Conservation (phyloP, 1,284 basidiomycete genomes). For the Porodaedalea pini region DNA sequence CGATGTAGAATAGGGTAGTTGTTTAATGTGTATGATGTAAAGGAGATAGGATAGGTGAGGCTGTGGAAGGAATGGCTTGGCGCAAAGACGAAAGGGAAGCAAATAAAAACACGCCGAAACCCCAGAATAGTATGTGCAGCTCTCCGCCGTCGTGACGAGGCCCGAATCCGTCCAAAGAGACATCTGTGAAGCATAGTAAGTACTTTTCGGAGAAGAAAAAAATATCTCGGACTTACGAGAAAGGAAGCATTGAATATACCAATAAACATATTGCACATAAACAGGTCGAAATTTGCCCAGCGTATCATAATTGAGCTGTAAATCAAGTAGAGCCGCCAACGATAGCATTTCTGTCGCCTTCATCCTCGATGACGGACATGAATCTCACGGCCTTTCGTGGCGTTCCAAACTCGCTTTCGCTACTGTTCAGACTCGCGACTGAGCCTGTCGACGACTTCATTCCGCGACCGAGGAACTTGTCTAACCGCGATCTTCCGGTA, state of each 20-base stretch:
- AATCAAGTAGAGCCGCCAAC: background rate
- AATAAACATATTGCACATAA: background rate
- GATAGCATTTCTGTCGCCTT: background rate
- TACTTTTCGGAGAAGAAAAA: background rate
- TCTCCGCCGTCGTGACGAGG: too few species aligned
- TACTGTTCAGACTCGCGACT: constrained; percentile 11
- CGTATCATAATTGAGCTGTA: too few species aligned
- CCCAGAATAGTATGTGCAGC: too few species aligned
- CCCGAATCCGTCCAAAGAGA: too few species aligned
- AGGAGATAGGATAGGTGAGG: too few species aligned
- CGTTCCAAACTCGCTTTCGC: background rate
- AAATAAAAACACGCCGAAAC: too few species aligned
- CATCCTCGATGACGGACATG: constrained; percentile 5
- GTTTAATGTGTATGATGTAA: too few species aligned
- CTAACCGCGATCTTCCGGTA: constrained; percentile 2
- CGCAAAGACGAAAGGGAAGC: too few species aligned
- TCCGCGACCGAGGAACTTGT: constrained; percentile 9
- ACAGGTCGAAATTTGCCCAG: background rate
- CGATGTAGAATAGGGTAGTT: too few species aligned
- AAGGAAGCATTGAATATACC: background rate
- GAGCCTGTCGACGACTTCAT: background rate
- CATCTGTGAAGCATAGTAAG: too few species aligned
- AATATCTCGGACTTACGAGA: background rate
- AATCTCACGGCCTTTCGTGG: constrained; percentile 18
- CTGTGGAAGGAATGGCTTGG: too few species aligned